phyloP scores from a whole-genome alignment of 2,329 filamentous ascomycete genomes.

The Cladosporium colombiae region DNA sequence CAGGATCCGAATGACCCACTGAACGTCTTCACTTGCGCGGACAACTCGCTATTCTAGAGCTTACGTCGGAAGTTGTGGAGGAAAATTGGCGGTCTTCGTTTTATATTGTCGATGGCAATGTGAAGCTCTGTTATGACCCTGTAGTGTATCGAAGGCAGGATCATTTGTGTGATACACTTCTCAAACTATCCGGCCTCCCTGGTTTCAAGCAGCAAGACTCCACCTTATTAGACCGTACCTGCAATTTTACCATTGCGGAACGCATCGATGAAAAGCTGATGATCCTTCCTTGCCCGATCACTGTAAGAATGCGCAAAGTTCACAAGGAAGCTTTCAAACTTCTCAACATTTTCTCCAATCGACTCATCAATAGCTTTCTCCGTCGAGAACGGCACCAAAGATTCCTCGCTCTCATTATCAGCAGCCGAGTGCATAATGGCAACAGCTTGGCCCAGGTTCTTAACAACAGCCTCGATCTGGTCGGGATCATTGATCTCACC shows the following conservation, averaged over 20 bases:
- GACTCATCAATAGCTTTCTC: constrained; percentile 6
- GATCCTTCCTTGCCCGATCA: constrained; percentile 5
- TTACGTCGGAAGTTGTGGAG: neutral
- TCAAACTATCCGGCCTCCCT: no score
- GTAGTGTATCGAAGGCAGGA: neutral
- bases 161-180: no score
- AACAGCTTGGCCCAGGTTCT: constrained; percentile 9
- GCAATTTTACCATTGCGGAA: constrained; percentile 18
- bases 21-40: constrained; percentile 10
- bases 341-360: neutral
- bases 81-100: neutral
- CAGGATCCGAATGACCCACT: constrained; percentile 12
- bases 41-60: constrained; percentile 14
- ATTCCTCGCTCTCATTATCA: constrained; percentile 8
- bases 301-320: constrained; percentile 11
- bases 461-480: neutral
- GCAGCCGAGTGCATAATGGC: constrained; percentile 16
- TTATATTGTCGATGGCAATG: neutral
- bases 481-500: constrained; percentile 3
- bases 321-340: neutral
- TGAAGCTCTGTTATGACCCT: neutral
- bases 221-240: no score
- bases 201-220: no score
- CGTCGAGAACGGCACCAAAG: constrained; percentile 3
- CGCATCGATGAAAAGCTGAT: constrained; percentile 12